A percentile compares a stretch with the other conserved stretches of the same genome.
Conservation (phyloP, 208 protist species). For the Porcisia hertigi region DNA sequence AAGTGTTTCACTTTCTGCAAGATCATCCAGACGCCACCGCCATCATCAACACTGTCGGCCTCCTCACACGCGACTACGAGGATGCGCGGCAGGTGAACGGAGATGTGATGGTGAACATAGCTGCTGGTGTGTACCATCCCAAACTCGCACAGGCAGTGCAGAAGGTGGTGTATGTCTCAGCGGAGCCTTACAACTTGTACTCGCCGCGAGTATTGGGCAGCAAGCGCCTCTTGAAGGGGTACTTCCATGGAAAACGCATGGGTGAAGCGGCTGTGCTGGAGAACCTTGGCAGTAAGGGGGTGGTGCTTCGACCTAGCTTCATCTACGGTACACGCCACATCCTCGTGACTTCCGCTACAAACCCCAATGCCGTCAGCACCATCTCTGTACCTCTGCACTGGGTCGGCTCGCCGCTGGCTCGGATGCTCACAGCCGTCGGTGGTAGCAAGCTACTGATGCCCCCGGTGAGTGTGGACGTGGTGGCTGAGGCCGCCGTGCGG, state of each 20-base stretch:
- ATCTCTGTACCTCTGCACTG: conserved; percentile 65
- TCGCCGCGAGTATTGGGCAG: conserved; percentile 32
- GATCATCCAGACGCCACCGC: conserved; percentile 77
- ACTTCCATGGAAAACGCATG: conserved; percentile 81
- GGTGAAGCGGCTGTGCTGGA: conserved; percentile 73
- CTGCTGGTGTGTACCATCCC: conserved; percentile 60
- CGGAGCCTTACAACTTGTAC: conserved; percentile 58
- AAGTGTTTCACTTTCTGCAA: conserved; percentile 78
- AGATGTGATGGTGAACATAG: conserved; percentile 82
- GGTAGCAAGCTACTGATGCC: conserved; percentile 59
- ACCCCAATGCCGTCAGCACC: conserved; percentile 32
- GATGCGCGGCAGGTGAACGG: conserved; percentile 67
- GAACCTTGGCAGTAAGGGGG: conserved; percentile 49
- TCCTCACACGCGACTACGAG: conserved; percentile 68
- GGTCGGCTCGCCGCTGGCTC: conserved; percentile 64
- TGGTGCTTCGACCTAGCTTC: conserved; percentile 75
- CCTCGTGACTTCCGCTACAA: conserved; percentile 20
- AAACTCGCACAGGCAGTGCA: conserved; percentile 37
- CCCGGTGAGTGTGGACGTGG: conserved; percentile 62
- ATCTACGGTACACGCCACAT: conserved; percentile 82
- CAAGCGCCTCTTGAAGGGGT: conserved; percentile 69
- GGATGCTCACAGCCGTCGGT: conserved; percentile 48
- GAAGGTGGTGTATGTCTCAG: conserved; percentile 80
- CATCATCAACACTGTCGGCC: conserved; percentile 70
- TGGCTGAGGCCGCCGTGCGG: conserved; percentile 72